Percentiles rank a stretch among this genome's conserved stretches.
Conservation (phyloP, 805 yeast genomes). For the Kodamaea lidongshanica region DNA sequence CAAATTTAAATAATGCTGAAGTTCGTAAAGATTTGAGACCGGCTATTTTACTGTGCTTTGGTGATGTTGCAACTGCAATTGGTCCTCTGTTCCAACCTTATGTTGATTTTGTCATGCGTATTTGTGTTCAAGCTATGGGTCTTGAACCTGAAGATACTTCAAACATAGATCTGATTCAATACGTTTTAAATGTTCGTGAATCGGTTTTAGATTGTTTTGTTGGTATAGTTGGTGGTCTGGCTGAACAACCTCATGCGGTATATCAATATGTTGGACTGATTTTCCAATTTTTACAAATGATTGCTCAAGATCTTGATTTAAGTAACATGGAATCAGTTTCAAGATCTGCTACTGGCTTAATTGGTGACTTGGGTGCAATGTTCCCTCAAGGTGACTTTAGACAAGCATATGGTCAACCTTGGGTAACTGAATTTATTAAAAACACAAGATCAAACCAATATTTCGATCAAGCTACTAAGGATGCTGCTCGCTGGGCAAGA, state of each 20-base stretch:
- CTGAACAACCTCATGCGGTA: slow-evolving; percentile 58
- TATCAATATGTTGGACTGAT: slow-evolving; percentile 62
- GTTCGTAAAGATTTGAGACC: slow-evolving; percentile 82
- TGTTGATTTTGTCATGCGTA: slow-evolving; percentile 69
- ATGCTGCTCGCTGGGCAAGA: slow-evolving; percentile 97
- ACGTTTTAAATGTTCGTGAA: slow-evolving; percentile 65
- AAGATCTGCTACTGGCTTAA: slow-evolving; percentile 79
- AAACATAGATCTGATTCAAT: slow-evolving; percentile 65
- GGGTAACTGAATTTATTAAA: slow-evolving; percentile 77
- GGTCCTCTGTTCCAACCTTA: slow-evolving; percentile 74
- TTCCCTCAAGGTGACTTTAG: slow-evolving; percentile 72
- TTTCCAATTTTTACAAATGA: slow-evolving; percentile 57
- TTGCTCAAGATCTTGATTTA: slow-evolving; percentile 57
- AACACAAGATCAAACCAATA: slow-evolving; percentile 59
- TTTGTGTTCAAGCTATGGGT: slow-evolving; percentile 62
- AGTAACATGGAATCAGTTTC: slow-evolving; percentile 62
- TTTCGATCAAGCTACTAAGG: slow-evolving; percentile 64
- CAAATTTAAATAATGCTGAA: slow-evolving; percentile 56
- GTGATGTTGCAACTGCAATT: slow-evolving; percentile 88
- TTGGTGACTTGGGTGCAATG: slow-evolving; percentile 91
- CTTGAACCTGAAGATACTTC: slow-evolving; percentile 61
- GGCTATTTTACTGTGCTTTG: slow-evolving; percentile 83
- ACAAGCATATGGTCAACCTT: slow-evolving; percentile 58
- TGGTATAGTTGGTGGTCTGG: slow-evolving; percentile 89
- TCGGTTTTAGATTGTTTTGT: slow-evolving; percentile 94